phyloP scores from a whole-genome alignment of 2,329 filamentous ascomycete genomes.

The Exophiala mesophila region DNA sequence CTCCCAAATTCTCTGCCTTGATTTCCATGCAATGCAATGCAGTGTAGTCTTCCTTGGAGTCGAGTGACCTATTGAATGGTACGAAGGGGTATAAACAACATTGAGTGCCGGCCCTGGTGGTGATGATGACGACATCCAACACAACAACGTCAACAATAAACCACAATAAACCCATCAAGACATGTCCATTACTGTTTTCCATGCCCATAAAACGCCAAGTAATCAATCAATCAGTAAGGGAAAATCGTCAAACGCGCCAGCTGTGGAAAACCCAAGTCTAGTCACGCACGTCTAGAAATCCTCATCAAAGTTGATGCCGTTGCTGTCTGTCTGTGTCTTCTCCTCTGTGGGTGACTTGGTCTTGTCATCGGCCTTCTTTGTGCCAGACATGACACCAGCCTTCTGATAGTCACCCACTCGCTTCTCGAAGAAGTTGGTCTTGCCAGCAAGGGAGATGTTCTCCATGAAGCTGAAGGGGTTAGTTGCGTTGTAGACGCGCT shows the following conservation, averaged over 20 bases:
- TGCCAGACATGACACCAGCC: slow-evolving; percentile 94
- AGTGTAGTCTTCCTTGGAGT: too few species aligned
- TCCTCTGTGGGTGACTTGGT: slow-evolving; percentile 47
- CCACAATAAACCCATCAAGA: too few species aligned
- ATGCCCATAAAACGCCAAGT: slow-evolving; percentile 10
- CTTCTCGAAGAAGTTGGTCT: slow-evolving; percentile 99
- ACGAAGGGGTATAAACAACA: too few species aligned
- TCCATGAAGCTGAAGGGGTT: slow-evolving; percentile 99
- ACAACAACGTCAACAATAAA: too few species aligned
- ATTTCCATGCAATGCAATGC: too few species aligned
- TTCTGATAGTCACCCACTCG: slow-evolving; percentile 99
- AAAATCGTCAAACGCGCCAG: neutral
- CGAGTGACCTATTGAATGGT: too few species aligned
- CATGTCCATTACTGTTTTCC: slow-evolving; percentile 3
- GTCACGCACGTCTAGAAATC: slow-evolving; percentile 70
- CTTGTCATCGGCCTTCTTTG: slow-evolving; percentile 68
- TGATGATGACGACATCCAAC: too few species aligned
- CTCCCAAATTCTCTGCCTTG: too few species aligned
- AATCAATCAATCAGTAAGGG: slow-evolving; percentile 1
- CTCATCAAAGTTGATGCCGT: slow-evolving; percentile 90
- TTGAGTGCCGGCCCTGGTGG: too few species aligned
- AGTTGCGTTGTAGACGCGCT: slow-evolving; percentile 84
- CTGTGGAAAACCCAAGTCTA: neutral
- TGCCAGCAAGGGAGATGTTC: slow-evolving; percentile 96
- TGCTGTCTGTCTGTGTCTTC: slow-evolving; percentile 38